Evolutionary conservation across 805 yeast genomes (phyloP).

Genomic region (Wickerhamiella nectarea): DNA sequence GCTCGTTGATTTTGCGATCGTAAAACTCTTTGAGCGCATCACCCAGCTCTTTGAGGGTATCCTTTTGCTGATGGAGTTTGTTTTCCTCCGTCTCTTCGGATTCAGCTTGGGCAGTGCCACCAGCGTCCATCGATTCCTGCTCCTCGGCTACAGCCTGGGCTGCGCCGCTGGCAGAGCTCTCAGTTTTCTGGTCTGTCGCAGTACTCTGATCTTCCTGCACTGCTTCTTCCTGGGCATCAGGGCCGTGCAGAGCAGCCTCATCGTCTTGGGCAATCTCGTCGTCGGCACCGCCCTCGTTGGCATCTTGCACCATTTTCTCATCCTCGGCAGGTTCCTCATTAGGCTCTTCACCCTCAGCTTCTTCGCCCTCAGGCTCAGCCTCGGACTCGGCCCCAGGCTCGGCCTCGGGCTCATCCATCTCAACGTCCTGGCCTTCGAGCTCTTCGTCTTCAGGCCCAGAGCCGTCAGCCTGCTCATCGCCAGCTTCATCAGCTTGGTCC

Average conservation of each 20-base stretch:
- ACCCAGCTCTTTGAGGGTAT: conserved; percentile 77
- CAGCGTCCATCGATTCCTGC: conserved; percentile 34
- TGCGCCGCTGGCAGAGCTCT: conserved; percentile 39
- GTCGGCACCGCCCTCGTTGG: background rate
- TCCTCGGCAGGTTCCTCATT: conserved; percentile 26
- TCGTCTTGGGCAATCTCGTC: conserved; percentile 27
- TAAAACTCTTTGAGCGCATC: conserved; percentile 86
- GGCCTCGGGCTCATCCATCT: conserved; percentile 22
- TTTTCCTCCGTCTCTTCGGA: conserved; percentile 42
- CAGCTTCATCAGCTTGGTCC: conserved; percentile 17
- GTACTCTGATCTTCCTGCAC: conserved; percentile 26
- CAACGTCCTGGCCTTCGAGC: conserved; percentile 17
- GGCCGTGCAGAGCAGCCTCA: conserved; percentile 45
- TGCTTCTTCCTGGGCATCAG: conserved; percentile 55
- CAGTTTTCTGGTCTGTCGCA: conserved; percentile 24
- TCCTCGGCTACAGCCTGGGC: conserved; percentile 36
- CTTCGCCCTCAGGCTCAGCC: conserved; percentile 20
- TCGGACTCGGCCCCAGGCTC: conserved; percentile 26
- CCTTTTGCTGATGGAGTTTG: conserved; percentile 17
- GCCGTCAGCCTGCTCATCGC: conserved; percentile 17
- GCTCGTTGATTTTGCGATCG: conserved; percentile 69
- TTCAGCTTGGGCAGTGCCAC: conserved; percentile 41
- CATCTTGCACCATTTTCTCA: conserved; percentile 9
- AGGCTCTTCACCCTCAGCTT: conserved; percentile 21
- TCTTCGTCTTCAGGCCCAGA: conserved; percentile 19